phyloP scores from a whole-genome alignment of 768 basidiomycete genomes.

The Tylopilus rubrobrunneus region DNA sequence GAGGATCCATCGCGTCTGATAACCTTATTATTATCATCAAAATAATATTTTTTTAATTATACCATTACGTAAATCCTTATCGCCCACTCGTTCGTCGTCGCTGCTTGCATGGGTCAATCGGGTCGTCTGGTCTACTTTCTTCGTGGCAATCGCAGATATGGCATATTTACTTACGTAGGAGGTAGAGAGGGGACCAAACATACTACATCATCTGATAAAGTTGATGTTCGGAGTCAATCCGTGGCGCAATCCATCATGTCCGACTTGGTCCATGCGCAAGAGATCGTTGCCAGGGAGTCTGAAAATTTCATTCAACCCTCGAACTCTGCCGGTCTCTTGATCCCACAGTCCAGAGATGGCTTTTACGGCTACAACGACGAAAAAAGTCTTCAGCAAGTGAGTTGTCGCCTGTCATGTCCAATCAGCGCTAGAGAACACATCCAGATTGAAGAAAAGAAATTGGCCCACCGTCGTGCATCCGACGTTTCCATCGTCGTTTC shows the following conservation, averaged over 20 bases:
- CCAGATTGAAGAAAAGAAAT: constrained; percentile 73
- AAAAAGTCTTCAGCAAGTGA: constrained; percentile 68
- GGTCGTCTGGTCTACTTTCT: too few species aligned
- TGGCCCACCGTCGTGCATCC: constrained; percentile 62
- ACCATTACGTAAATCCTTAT: constrained; percentile 8
- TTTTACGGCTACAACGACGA: constrained; percentile 82
- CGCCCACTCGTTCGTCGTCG: neutral
- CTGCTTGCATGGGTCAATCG: too few species aligned
- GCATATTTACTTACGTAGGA: neutral
- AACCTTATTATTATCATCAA: constrained; percentile 20
- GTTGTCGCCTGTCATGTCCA: constrained; percentile 21
- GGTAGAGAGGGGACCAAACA: constrained; percentile 8
- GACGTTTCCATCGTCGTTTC: constrained; percentile 36
- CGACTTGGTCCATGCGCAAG: neutral
- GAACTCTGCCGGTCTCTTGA: constrained; percentile 29
- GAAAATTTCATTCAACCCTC: neutral
- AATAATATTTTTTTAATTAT: constrained; percentile 2
- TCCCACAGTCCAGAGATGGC: constrained; percentile 58
- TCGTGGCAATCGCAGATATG: neutral
- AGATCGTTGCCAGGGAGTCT: constrained; percentile 1
- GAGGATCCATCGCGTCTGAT: constrained; percentile 19
- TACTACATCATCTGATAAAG: constrained; percentile 4
- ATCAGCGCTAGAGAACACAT: neutral
- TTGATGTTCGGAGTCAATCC: neutral
- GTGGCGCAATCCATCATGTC: constrained; percentile 16